Evolutionary conservation across 495 filamentous ascomycete genomes (phyloP), one percentile per base, ranked within the genome.

Genomic region (Tetracladium setigerum): DNA sequence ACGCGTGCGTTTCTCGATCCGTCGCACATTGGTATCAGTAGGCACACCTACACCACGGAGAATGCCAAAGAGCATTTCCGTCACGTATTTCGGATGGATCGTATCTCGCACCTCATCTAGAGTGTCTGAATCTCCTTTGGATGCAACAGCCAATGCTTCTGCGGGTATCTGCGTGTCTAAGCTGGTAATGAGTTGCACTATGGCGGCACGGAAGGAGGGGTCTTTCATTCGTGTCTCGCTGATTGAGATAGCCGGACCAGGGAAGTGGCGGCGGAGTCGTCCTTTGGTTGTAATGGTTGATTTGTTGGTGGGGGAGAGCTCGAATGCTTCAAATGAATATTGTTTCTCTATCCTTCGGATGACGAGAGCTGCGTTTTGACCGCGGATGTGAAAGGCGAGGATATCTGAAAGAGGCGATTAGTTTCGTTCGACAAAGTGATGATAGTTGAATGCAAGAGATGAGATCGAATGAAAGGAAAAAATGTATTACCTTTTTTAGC

Each of bases 291-390:
- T 50, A 44, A 72, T 73, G n/a, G 81, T 72, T 0, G 59, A 49
- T 0, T 53, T 9, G 44, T 76, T 77, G 1, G 49, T 47, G 0
- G 81, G 68, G 4, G 76, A 74, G 0, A 80, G 66, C 49, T 84
- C 79, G 41, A 82, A 86, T 0, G 62, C 52, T 53, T 82, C 71
- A 22, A 84, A 59, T 1, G 67, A 36, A 32, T 77, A 60, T 5
- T 47, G 32, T n/a, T 62, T 30, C 0, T 52, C 36, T 0, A 41
- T 32, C 32, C 52, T 60, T 2, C 62, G 66, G 36, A 83, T 56
- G 8, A 83, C 51, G 0, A 84, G 44, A 0, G 64, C 82, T 0
- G 77, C 77, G 57, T 86, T 86, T 53, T 85, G 82, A 12, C 56
- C 62, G n/a, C 57, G 54, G 27, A 84, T 62, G 44, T 81, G 58